Evolutionary conservation across 2,329 filamentous ascomycete species (phyloP).

Genomic region (Exophiala viscosa): DNA sequence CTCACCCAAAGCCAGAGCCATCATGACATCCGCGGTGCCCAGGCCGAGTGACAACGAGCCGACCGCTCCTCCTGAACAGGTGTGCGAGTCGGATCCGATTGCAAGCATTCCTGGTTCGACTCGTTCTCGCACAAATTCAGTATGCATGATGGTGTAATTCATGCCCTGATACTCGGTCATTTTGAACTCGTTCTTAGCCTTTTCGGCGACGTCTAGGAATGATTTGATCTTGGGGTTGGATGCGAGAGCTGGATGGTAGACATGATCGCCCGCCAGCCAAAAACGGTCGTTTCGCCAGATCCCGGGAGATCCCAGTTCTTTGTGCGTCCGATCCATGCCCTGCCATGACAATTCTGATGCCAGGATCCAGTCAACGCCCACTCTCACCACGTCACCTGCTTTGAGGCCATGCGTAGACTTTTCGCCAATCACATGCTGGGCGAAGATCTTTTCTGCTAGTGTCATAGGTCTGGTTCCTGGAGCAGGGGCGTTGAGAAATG

Average conservation of each 20-base stretch:
- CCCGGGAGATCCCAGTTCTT: constrained; percentile 39
- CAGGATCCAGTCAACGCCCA: constrained; percentile 47
- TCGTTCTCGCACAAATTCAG: constrained; percentile 45
- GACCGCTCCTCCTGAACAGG: constrained; percentile 44
- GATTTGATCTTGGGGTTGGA: constrained; percentile 35
- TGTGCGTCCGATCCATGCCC: constrained; percentile 43
- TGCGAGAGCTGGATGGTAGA: constrained; percentile 45
- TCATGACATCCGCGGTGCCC: constrained; percentile 45
- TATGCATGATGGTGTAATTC: constrained; percentile 47
- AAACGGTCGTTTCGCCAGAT: constrained; percentile 51
- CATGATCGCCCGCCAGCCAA: constrained; percentile 50
- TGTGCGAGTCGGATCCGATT: constrained; percentile 47
- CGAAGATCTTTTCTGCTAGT: constrained; percentile 46
- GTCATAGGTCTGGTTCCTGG: constrained; percentile 36
- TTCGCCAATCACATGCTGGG: constrained; percentile 38
- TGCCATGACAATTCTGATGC: constrained; percentile 44
- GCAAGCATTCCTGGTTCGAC: constrained; percentile 45
- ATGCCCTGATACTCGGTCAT: constrained; percentile 44
- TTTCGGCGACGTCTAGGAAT: constrained; percentile 38
- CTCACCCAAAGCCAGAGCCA: constrained; percentile 45
- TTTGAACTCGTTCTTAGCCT: constrained; percentile 40
- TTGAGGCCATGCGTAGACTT: constrained; percentile 33
- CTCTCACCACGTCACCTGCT: constrained; percentile 41
- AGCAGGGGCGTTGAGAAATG: not conserved
- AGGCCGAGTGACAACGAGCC: constrained; percentile 45